These are phyloP conservation scores for Drosera spatulata DNA, from an alignment of 179 eudicot genomes.

Conservation along the genomic window DNA sequence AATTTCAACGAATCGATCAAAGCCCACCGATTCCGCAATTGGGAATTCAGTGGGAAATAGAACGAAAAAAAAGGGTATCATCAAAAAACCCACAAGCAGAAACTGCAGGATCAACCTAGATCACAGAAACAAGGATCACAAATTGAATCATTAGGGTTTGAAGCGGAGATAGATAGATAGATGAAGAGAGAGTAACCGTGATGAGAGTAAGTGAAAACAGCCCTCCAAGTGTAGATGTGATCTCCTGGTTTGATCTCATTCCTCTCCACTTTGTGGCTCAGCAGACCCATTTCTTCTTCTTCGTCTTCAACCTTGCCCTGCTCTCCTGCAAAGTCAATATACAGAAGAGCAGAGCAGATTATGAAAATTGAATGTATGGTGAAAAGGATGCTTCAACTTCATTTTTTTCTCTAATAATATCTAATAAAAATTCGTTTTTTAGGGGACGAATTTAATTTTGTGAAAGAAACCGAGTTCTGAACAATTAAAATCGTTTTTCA, in stretches of 20 bases:
- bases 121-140: neutral
- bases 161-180: neutral
- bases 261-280: constrained; percentile 68
- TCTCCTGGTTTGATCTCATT: constrained; percentile 71
- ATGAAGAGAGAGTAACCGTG: constrained; percentile 40
- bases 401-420: too few relatives aligned
- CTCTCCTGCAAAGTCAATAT: too few relatives aligned
- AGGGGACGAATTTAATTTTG: too few relatives aligned
- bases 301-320: neutral
- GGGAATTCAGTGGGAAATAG: neutral
- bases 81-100: neutral
- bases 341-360: too few relatives aligned
- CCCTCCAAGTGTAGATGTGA: constrained; percentile 93
- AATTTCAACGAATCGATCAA: too few relatives aligned
- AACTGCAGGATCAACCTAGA: neutral
- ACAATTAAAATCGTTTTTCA: too few relatives aligned
- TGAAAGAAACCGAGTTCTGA: too few relatives aligned
- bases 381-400: too few relatives aligned
- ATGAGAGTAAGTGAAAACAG: constrained; percentile 84
- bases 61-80: neutral
- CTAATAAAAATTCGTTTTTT: too few relatives aligned
- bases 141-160: neutral
- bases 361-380: too few relatives aligned
- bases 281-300: constrained; percentile 29
- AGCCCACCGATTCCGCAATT: too few relatives aligned